phyloP scores from a whole-genome alignment of 176 grass and related monocot genomes.

The Oryza officinalis region DNA sequence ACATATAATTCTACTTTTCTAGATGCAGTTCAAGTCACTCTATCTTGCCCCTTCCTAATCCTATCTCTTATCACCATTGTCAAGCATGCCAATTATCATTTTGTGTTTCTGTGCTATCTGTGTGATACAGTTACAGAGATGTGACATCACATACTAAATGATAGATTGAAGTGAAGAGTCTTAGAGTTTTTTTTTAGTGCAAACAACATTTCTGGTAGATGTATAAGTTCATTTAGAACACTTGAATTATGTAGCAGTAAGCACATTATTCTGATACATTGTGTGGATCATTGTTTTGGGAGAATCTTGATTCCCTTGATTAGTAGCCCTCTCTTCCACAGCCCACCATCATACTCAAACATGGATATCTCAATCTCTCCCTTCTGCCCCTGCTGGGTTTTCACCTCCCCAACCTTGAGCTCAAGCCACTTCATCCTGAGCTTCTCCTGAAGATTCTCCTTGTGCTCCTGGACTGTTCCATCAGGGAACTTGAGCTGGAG shows the following conservation, averaged over 20 bases:
- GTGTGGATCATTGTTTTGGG: constrained; percentile 36
- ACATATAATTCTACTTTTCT: too few relatives aligned
- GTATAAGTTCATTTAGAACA: neutral
- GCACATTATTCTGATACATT: neutral
- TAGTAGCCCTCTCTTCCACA: constrained; percentile 56
- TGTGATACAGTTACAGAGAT: neutral
- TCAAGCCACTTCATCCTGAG: constrained; percentile 31
- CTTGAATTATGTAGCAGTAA: neutral
- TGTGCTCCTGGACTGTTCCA: constrained; percentile 32
- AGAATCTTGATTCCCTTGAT: constrained; percentile 51
- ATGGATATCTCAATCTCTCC: constrained; percentile 52
- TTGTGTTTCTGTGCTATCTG: neutral
- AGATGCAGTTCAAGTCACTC: neutral
- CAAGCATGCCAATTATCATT: neutral
- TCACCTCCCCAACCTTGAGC: constrained; percentile 46
- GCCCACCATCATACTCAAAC: constrained; percentile 37
- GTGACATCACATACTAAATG: neutral
- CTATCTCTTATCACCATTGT: neutral
- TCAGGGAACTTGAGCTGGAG: constrained; percentile 52
- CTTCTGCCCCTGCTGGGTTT: constrained; percentile 26
- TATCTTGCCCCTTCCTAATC: neutral
- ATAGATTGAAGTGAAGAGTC: neutral
- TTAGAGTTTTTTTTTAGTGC: neutral
- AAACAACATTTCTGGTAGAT: neutral
- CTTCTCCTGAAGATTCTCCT: constrained; percentile 48